These are phyloP conservation scores for Cicer pinnatifidum DNA, from an alignment of 306 rosid genomes.

Conservation along the genomic window DNA sequence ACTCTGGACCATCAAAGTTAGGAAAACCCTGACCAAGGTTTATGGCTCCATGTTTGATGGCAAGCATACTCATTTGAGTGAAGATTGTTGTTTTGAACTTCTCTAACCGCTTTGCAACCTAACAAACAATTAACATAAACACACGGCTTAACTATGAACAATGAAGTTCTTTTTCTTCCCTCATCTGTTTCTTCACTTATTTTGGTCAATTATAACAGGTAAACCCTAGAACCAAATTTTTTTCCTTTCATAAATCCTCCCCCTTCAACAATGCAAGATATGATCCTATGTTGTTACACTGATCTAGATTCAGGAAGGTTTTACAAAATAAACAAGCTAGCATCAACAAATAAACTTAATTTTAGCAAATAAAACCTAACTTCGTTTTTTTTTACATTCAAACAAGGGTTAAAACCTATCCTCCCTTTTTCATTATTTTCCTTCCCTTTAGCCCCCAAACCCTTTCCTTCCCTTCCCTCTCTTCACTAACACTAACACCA, in stretches of 20 bases:
- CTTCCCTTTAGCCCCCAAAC: background rate
- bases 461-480: background rate
- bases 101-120: conserved; percentile 91
- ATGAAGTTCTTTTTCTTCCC: background rate
- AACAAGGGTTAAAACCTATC: background rate
- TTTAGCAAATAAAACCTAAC: background rate
- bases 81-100: conserved; percentile 90
- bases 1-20: conserved; percentile 92
- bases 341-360: conserved; percentile 26
- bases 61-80: conserved; percentile 89
- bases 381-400: background rate
- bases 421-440: background rate
- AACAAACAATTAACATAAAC: conserved; percentile 31
- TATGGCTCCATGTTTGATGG: conserved; percentile 80
- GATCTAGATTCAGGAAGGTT: background rate
- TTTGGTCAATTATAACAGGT: background rate
- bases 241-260: conserved; percentile 7
- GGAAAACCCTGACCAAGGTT: conserved; percentile 98
- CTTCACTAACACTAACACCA: too few relatives aligned
- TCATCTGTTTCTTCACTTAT: background rate
- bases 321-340: conserved; percentile 11
- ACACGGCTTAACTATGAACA: background rate
- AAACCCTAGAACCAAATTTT: conserved; percentile 28
- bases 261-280: background rate
- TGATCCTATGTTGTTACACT: conserved; percentile 15